Base-by-base conservation (phyloP, 352 stramenopile species). In the Plasmopara halstedii region DNA sequence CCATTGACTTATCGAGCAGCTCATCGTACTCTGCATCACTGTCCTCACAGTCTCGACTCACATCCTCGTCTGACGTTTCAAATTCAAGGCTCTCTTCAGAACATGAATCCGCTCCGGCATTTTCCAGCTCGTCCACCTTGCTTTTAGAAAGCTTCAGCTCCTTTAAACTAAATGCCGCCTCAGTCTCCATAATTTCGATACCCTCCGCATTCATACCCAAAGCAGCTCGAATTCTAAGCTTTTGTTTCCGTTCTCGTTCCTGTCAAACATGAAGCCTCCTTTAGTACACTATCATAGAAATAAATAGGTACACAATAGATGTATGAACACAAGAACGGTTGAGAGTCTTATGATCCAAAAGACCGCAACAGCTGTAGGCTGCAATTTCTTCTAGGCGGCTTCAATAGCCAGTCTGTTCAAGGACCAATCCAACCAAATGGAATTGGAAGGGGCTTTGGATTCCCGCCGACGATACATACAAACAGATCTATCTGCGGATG, bases 331-430 rank as follows among this genome's bases (percentile, higher is more conserved):
- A 94, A 87, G 82, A 94, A 94, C 83, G 83, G 79, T 94, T 86
- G 47, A 70, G 59, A 55, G 66, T 58, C 64, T 71, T 75, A 92
- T 54, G 64, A 68, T 75, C 62, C 67, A 46, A 56, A 74, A 75
- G 67, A 65, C 59, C 62, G 57, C 65, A 89, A 94, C 76, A 94
- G 83, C 83, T 94, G 83, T 90, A 93, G 83, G 83, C 78, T 94
- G 80, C 83, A 88, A 52, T 60, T 83, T 52, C 10, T 11, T 92
- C 46, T 94, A 42, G 83, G 80, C 82, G 81, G 58, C 58, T 83
- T 90, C 83, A 94, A 94, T 94, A 89, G 81, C 82, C 80, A 73
- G 73, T 92, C 83, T 88, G 83, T 94, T 94, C 83, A 94, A 94
- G 76, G 83, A 92, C 79, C 68, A 83, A 73, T 66, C 62, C 64